Evolutionary conservation across 495 filamentous ascomycete species (phyloP).

Genomic region (Staphylotrichum longicolle): DNA sequence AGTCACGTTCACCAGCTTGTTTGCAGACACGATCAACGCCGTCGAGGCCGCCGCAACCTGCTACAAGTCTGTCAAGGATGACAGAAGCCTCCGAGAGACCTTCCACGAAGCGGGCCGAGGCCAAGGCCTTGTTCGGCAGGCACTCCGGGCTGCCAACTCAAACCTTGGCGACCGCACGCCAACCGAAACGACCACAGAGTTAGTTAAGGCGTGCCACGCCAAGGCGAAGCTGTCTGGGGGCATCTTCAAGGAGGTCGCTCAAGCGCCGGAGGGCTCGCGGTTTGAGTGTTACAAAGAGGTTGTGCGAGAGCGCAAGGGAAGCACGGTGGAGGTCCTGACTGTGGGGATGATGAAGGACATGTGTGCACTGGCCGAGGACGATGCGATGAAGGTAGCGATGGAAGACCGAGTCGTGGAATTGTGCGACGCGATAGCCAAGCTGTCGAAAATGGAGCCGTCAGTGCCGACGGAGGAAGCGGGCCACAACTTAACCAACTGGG

Average conservation of each 20-base stretch:
- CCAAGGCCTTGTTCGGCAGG: slow-evolving; percentile 2
- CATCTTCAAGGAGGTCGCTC: slow-evolving; percentile 3
- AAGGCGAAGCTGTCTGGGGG: slow-evolving; percentile 1
- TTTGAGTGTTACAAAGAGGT: slow-evolving; percentile 1
- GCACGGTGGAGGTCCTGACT: slow-evolving; percentile 1
- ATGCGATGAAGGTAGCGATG: slow-evolving; percentile 2
- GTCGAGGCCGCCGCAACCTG: not conserved
- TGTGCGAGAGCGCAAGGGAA: not conserved
- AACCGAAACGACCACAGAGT: not conserved
- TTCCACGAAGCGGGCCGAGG: slow-evolving; percentile 1
- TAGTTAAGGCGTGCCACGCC: not conserved
- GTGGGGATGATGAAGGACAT: not conserved
- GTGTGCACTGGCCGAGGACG: not conserved
- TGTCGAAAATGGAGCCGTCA: not conserved
- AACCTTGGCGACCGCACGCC: not conserved
- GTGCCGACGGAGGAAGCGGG: slow-evolving; percentile 3
- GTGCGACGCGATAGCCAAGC: slow-evolving; percentile 2
- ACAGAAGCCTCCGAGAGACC: not conserved
- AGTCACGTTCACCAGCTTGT: not conserved
- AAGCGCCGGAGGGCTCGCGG: not conserved
- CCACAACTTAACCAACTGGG: slow-evolving; percentile 1
- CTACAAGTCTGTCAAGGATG: not conserved
- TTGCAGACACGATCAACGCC: not conserved
- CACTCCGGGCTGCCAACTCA: not conserved
- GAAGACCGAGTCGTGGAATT: slow-evolving; percentile 1